Conservation (phyloP, 345 rosid species). For the Hibiscus trionum region DNA sequence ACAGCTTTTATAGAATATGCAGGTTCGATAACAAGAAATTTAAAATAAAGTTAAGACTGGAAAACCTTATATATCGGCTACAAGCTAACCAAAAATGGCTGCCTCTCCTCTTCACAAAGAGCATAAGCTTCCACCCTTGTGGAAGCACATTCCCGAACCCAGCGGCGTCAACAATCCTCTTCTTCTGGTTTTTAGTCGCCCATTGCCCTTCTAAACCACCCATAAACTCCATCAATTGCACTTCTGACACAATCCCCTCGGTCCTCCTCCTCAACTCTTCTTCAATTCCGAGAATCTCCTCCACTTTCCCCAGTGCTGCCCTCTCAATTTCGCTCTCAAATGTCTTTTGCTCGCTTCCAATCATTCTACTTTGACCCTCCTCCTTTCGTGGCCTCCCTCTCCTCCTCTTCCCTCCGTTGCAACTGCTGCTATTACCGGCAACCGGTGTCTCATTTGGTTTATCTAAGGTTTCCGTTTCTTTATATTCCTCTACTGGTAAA, state of each 20-base stretch:
- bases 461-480: neutral
- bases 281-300: constrained; percentile 33
- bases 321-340: constrained; percentile 12
- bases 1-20: neutral
- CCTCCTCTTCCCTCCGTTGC: constrained; percentile 12
- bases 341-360: neutral
- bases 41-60: constrained; percentile 2
- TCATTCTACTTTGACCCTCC: neutral
- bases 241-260: constrained; percentile 33
- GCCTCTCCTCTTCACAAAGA: constrained; percentile 45
- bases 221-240: constrained; percentile 46
- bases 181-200: constrained; percentile 57
- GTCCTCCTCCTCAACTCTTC: constrained; percentile 58
- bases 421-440: constrained; percentile 5
- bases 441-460: constrained; percentile 4
- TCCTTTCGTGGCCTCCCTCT: constrained; percentile 21
- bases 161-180: constrained; percentile 49
- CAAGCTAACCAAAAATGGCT: constrained; percentile 41
- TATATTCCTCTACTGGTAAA: neutral
- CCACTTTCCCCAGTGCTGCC: constrained; percentile 22
- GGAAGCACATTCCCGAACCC: constrained; percentile 48
- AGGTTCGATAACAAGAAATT: neutral
- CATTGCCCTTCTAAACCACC: constrained; percentile 53
- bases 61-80: constrained; percentile 61
- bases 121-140: constrained; percentile 61